Evolutionary conservation across 345 rosid species (phyloP).

Genomic region (Ricinus communis): DNA sequence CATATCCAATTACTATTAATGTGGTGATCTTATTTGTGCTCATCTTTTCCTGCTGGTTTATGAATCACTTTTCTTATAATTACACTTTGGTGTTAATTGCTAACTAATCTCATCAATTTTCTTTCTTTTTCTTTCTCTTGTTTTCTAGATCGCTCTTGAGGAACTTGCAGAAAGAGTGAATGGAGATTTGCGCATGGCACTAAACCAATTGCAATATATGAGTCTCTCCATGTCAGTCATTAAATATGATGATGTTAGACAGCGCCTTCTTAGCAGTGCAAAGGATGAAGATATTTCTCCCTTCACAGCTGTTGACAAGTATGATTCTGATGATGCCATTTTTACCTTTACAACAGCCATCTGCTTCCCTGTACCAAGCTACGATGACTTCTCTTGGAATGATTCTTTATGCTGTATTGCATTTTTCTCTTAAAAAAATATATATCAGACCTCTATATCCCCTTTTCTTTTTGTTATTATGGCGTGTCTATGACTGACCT

Average conservation of each 20-base stretch:
- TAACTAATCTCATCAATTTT: constrained; percentile 7
- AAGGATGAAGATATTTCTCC: constrained; percentile 99
- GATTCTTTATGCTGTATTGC: not conserved
- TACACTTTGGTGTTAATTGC: constrained; percentile 15
- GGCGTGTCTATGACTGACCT: too few relatives aligned
- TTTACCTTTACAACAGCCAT: not conserved
- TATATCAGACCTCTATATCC: not conserved
- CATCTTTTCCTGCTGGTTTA: not conserved
- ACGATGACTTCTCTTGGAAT: not conserved
- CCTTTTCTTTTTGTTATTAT: not conserved
- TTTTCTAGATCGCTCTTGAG: constrained; percentile 75
- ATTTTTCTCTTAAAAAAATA: not conserved
- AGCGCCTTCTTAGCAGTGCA: constrained; percentile 76
- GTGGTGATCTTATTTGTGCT: not conserved
- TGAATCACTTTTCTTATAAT: constrained; percentile 10
- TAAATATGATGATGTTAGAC: constrained; percentile 84
- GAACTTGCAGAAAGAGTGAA: constrained; percentile 94
- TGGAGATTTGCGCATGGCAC: constrained; percentile 96
- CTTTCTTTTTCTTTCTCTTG: not conserved
- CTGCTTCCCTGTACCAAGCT: not conserved
- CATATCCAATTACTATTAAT: not conserved
- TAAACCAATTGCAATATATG: constrained; percentile 94
- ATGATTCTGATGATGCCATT: constrained; percentile 27
- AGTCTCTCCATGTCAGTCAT: constrained; percentile 82
- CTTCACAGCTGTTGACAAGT: constrained; percentile 97